Base-by-base conservation (phyloP, 1,284 basidiomycete species). In the Cryptococcus deneoformans region DNA sequence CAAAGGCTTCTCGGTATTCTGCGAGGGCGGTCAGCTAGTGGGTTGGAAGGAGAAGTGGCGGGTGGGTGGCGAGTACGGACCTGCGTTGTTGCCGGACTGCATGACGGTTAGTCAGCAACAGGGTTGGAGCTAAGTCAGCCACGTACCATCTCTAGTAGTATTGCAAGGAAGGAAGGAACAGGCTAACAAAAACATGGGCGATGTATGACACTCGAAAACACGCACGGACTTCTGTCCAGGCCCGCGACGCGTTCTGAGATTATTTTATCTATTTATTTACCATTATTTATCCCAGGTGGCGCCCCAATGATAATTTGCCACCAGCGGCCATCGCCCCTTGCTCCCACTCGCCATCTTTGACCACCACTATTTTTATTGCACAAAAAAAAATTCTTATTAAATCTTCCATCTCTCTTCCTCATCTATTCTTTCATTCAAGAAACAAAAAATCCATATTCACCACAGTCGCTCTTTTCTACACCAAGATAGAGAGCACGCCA, bases 1-100 rank as follows among this genome's bases (percentile, higher is more conserved):
- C 92, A 73, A 98, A 97, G 5, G 94, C 94, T 79, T 97, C 93
- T 71, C 92, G 91, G 83, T 92, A 93, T 79, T 94, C 92, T 89
- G 80, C 11, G 35, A 29, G 24, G n/a, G 52, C 42, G 11, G 24
- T 12, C 20, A 34, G 42, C 48, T 12, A 37, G 51, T 42, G 8
- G 35, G 39, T 49, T 20, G 52, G 35, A 29, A 38, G 48, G 46
- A 20, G n/a, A n/a, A n/a, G 12, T n/a, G 42, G 16, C 2, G 46
- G 50, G 42, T 24, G n/a, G 29, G 29, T 29, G 29, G 29, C 29
- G 48, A 24, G 48, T 14, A 59, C 61, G 20, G 48, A 65, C 63
- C 63, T 62, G 69, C 69, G 67, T 70, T 70, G 60, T 66, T 66
- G 24, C 65, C 60, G 29, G 64, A 68, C 67, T 68, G 52, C 7